phyloP scores from a whole-genome alignment of 179 eudicot species.

The Sideroxylon spinosum region DNA sequence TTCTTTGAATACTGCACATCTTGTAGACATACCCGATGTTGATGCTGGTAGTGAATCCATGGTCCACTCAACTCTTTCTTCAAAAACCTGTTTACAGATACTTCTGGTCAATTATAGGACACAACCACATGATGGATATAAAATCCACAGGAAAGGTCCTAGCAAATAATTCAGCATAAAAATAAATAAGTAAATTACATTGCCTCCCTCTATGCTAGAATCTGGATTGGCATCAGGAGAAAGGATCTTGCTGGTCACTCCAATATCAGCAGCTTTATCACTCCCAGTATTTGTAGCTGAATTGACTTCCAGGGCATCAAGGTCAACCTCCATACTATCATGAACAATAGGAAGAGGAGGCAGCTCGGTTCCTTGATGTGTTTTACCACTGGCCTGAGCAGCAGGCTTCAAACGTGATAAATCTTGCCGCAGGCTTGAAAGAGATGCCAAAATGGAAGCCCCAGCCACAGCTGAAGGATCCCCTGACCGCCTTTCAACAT shows the following conservation, averaged over 20 bases:
- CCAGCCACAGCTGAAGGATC: constrained; percentile 87
- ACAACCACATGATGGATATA: neutral
- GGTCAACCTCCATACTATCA: constrained; percentile 62
- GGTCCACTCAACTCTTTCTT: constrained; percentile 56
- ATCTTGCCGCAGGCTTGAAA: constrained; percentile 61
- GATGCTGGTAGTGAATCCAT: constrained; percentile 56
- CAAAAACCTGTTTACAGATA: constrained; percentile 39
- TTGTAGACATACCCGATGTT: constrained; percentile 49
- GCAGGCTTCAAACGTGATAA: constrained; percentile 54
- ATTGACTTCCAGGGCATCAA: constrained; percentile 69
- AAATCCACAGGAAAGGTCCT: constrained; percentile 12
- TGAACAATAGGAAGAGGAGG: constrained; percentile 57
- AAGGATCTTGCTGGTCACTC: constrained; percentile 45
- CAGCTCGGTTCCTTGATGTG: constrained; percentile 48
- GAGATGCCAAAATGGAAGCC: constrained; percentile 85
- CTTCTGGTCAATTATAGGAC: constrained; percentile 12
- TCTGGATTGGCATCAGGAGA: constrained; percentile 50
- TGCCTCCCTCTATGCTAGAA: constrained; percentile 47
- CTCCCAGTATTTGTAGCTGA: constrained; percentile 56
- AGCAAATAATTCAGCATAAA: constrained; percentile 15
- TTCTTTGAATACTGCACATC: constrained; percentile 70
- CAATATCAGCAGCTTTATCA: constrained; percentile 53
- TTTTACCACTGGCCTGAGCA: constrained; percentile 48
- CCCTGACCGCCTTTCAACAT: constrained; percentile 61
- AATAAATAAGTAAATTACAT: constrained; percentile 31